Evolutionary conservation across 73 alveolate genomes (phyloP).

Genomic region (Effrenium voratum): DNA sequence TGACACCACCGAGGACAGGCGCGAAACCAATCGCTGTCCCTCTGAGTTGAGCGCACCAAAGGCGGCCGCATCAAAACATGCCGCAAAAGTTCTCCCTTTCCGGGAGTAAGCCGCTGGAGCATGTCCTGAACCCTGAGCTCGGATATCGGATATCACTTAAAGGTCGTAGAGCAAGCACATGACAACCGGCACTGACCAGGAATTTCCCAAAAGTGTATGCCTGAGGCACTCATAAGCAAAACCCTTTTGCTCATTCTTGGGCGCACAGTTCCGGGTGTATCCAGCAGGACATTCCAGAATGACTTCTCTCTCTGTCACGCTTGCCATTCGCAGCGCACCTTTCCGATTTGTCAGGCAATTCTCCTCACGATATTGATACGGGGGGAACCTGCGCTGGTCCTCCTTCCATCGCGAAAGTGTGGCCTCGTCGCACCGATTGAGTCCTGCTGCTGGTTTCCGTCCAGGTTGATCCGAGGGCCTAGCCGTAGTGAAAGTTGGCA

Average conservation of each 20-base stretch:
- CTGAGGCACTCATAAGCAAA: not conserved
- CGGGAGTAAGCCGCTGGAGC: not conserved
- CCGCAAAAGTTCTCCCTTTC: not conserved
- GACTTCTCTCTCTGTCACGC: not conserved
- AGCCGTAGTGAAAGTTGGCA: not conserved
- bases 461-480: not conserved
- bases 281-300: no score
- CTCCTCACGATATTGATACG: not conserved
- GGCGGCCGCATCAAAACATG: not conserved
- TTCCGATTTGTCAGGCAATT: not conserved
- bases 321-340: not conserved
- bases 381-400: not conserved
- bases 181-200: not conserved
- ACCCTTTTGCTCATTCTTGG: not conserved
- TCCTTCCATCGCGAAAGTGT: not conserved
- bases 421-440: not conserved
- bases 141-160: not conserved
- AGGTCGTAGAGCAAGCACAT: not conserved
- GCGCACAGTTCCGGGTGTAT: not conserved
- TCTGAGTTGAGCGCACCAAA: no score
- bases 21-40: no score
- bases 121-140: not conserved
- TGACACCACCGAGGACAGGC: not conserved
- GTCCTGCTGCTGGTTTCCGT: not conserved
- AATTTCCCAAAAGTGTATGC: not conserved